Conservation (phyloP, 805 yeast species). For the Candida taoyuanica region DNA sequence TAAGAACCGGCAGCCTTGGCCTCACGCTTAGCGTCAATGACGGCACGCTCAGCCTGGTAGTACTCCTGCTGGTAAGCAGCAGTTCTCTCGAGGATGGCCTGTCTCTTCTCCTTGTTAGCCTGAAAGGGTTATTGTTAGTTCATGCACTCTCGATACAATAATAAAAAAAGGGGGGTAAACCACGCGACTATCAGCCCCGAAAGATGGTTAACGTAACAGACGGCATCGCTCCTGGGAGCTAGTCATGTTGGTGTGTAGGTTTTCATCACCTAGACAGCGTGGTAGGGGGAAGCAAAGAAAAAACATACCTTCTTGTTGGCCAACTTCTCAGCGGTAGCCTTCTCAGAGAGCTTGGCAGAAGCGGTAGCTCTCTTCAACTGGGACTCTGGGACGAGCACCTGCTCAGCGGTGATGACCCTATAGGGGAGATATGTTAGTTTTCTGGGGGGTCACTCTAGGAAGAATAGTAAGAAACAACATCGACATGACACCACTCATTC, state of each 20-base stretch:
- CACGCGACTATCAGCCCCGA: constrained; percentile 61
- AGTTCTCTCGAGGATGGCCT: constrained; percentile 85
- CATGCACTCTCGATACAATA: background rate
- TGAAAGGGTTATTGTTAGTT: constrained; percentile 21
- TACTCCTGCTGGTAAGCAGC: constrained; percentile 96
- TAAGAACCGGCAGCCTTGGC: constrained; percentile 92
- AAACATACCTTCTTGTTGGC: constrained; percentile 78
- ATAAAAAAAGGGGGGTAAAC: no score
- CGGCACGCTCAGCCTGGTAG: constrained; percentile 86
- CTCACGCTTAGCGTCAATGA: constrained; percentile 82
- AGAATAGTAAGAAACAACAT: no score
- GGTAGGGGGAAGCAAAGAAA: background rate
- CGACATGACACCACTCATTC: constrained; percentile 31
- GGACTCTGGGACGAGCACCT: constrained; percentile 69
- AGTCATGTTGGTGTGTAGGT: constrained; percentile 52
- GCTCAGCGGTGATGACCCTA: constrained; percentile 33
- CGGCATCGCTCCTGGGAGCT: constrained; percentile 60
- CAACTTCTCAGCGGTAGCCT: constrained; percentile 74
- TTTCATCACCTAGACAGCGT: constrained; percentile 38
- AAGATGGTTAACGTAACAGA: constrained; percentile 71
- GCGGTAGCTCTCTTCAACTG: constrained; percentile 78
- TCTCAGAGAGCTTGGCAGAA: constrained; percentile 70
- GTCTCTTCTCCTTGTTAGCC: constrained; percentile 54
- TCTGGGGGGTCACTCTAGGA: no score
- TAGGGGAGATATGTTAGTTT: constrained; percentile 7